Evolutionary conservation across 2,329 filamentous ascomycete genomes (phyloP).

Genomic region (Lojkania enalia): DNA sequence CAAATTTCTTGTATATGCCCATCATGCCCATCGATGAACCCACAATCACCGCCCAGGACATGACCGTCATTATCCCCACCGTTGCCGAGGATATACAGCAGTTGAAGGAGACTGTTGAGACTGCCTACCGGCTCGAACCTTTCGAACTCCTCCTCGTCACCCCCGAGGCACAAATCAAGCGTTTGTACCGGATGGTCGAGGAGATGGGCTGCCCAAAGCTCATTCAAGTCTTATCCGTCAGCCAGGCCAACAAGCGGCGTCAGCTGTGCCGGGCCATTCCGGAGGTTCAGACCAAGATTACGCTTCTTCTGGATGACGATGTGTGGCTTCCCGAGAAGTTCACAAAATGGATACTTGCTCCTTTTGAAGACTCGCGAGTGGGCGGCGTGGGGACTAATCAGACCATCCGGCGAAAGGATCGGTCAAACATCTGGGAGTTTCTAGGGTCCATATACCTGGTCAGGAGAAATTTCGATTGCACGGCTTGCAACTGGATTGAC

Average conservation of each 20-base stretch:
- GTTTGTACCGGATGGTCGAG: constrained; percentile 63
- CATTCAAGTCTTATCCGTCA: constrained; percentile 74
- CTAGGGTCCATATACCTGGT: constrained; percentile 90
- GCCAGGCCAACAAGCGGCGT: constrained; percentile 91
- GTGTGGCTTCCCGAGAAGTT: constrained; percentile 88
- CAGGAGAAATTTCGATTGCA: constrained; percentile 94
- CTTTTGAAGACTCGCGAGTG: constrained; percentile 81
- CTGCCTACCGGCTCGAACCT: constrained; percentile 71
- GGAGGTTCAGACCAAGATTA: constrained; percentile 79
- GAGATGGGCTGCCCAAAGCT: constrained; percentile 54
- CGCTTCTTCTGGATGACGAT: constrained; percentile 93
- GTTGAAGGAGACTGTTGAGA: constrained; percentile 77
- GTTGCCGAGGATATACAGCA: constrained; percentile 87
- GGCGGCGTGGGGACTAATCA: constrained; percentile 94
- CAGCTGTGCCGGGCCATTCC: constrained; percentile 92
- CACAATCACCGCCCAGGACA: constrained; percentile 77
- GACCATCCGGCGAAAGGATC: constrained; percentile 71
- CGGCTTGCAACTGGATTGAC: constrained; percentile 91
- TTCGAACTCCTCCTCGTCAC: constrained; percentile 82
- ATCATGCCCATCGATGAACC: constrained; percentile 81
- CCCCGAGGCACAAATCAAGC: constrained; percentile 75
- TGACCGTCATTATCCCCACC: constrained; percentile 91
- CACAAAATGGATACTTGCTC: constrained; percentile 88
- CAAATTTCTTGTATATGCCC: constrained; percentile 80
- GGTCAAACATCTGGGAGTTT: constrained; percentile 76